Evolutionary conservation across 768 basidiomycete genomes (phyloP), one percentile per base, ranked within the genome.

Genomic region (Leccinellum albellum): DNA sequence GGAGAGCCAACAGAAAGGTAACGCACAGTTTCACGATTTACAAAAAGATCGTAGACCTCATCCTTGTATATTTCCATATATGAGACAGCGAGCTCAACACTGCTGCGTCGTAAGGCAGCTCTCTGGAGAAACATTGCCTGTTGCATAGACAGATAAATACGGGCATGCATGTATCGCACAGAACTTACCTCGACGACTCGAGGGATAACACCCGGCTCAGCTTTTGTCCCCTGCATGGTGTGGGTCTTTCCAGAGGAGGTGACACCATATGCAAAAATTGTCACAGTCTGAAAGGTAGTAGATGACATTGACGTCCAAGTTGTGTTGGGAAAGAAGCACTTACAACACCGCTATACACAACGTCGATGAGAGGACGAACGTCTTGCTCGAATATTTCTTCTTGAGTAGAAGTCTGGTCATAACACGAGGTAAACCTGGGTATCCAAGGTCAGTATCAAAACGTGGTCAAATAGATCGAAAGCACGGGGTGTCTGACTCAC

Each of bases 51-150:
- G 64, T 90, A 94, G 3, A 89, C 88, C 60, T 95, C 93, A 66
- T 95, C 92, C 66, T 90, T 91, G 73, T 94, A 91, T 53, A 95
- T 91, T 69, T 95, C 92, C 83, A 91, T 89, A 60, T 94, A 94
- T 1, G 88, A 88, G 14, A 89, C 75, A 6, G 77, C 65, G 23
- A 86, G 72, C 1, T 78, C 76, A 5, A 84, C 77, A 35, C 77
- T 70, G 44, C 79, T 75, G 47, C 74, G 67, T 46, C 73, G 65
- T 45, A 79, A 66, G 21, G 69, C 50, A 50, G 70, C 61, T 64
- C 77, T 78, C 66, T 78, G 78, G 52, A 78, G 76, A 65, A 87
- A 86, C 70, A 89, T 80, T 1, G 79, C 80, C 84, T 86, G 40
- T 21, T n/a, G 13, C 8, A 12, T n/a, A 35, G 23, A 17, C 12